A percentile compares a stretch with the other conserved stretches of the same genome.
Evolutionary conservation across 108 stramenopile genomes (phyloP).

Genomic region (Seminavis robusta): DNA sequence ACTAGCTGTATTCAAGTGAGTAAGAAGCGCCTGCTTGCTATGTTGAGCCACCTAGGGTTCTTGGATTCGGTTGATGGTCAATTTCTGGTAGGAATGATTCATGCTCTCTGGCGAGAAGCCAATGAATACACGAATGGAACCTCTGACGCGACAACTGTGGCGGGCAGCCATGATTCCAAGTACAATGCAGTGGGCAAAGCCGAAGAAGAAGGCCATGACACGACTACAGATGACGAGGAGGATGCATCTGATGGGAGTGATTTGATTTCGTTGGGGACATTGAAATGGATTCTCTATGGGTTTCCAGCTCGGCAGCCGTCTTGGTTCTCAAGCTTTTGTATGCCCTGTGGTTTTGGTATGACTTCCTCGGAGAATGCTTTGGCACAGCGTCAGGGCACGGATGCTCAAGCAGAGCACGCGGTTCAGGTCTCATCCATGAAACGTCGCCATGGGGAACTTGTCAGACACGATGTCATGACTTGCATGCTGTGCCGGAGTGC

Average conservation of each 20-base stretch:
- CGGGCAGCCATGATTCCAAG: not conserved
- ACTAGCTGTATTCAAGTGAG: conserved; percentile 65
- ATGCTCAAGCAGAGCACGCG: conserved; percentile 28
- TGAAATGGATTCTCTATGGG: conserved; percentile 76
- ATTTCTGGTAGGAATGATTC: conserved; percentile 26
- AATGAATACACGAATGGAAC: conserved; percentile 11
- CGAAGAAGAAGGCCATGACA: not conserved
- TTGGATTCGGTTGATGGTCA: conserved; percentile 17
- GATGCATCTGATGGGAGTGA: conserved; percentile 41
- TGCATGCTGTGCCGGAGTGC: conserved; percentile 59
- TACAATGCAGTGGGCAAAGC: conserved; percentile 2
- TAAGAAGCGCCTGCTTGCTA: conserved; percentile 51
- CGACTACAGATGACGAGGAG: no score
- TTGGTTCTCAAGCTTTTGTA: conserved; percentile 52
- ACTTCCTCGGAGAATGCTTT: no score
- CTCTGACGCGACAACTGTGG: not conserved
- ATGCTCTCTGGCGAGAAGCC: conserved; percentile 49
- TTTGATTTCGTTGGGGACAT: conserved; percentile 62
- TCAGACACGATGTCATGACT: conserved; percentile 61
- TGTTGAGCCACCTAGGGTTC: conserved; percentile 39
- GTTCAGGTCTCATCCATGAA: conserved; percentile 35
- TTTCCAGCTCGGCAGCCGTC: conserved; percentile 60
- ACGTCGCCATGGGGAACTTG: conserved; percentile 59
- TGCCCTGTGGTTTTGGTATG: no score
- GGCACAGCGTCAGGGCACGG: no score